These are phyloP conservation scores for Coffea canephora DNA, from an alignment of 257 asterid genomes.

Conservation along the genomic window DNA sequence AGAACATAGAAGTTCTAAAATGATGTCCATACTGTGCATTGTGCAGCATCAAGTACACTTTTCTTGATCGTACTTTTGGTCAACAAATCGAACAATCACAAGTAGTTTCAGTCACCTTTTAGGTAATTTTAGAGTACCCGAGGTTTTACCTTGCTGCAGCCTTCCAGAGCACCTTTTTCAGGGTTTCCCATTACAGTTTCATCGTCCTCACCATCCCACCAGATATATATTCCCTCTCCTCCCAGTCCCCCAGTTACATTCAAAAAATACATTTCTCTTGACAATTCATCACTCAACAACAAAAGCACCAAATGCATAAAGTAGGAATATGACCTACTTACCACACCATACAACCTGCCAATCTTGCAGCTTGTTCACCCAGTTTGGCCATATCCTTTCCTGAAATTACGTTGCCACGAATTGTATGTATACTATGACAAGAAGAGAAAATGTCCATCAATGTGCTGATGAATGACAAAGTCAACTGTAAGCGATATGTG, in stretches of 20 bases:
- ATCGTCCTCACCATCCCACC: neutral
- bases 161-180: too few relatives aligned
- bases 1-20: neutral
- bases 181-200: too few relatives aligned
- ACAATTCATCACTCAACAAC: neutral
- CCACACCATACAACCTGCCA: constrained; percentile 61
- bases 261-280: neutral
- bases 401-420: constrained; percentile 36
- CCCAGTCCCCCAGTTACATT: too few relatives aligned
- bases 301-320: neutral
- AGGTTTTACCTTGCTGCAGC: too few relatives aligned
- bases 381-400: constrained; percentile 40
- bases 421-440: constrained; percentile 52
- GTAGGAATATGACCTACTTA: constrained; percentile 17
- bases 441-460: constrained; percentile 8
- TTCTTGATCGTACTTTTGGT: neutral
- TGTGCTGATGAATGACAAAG: neutral
- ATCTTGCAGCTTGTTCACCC: constrained; percentile 56
- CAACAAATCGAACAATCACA: neutral
- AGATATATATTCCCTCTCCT: too few relatives aligned
- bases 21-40: neutral
- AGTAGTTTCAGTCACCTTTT: neutral
- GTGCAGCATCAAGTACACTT: neutral
- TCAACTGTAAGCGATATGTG: neutral
- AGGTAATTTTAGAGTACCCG: too few relatives aligned